Percentiles rank a stretch among this genome's conserved stretches.
phyloP scores from a whole-genome alignment of 2,329 filamentous ascomycete genomes.

The Didymella arachidicola region DNA sequence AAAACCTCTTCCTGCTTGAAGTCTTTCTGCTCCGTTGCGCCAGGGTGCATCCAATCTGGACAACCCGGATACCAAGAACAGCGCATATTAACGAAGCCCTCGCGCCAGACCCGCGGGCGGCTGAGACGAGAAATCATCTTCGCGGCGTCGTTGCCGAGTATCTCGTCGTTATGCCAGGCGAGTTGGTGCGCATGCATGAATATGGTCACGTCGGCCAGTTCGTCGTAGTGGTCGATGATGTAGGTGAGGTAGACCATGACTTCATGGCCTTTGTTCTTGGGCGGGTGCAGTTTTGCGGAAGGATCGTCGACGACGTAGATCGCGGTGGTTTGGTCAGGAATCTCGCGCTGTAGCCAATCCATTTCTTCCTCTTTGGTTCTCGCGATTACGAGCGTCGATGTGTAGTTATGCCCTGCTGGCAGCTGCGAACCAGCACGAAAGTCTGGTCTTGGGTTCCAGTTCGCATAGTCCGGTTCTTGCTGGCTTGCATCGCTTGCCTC shows the following conservation, averaged over 20 bases:
- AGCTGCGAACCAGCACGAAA: constrained; percentile 44
- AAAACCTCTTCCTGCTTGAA: constrained; percentile 56
- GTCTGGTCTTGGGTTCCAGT: constrained; percentile 50
- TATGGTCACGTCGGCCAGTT: constrained; percentile 65
- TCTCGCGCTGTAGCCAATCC: constrained; percentile 62
- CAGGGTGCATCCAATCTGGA: constrained; percentile 62
- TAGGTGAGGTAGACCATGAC: constrained; percentile 69
- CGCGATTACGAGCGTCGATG: constrained; percentile 63
- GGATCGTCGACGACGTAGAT: constrained; percentile 64
- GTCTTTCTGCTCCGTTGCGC: constrained; percentile 48
- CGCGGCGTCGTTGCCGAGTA: constrained; percentile 55
- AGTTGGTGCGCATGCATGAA: constrained; percentile 68
- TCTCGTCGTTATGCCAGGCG: constrained; percentile 66
- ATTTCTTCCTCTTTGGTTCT: constrained; percentile 61
- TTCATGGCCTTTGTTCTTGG: constrained; percentile 68
- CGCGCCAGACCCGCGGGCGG: constrained; percentile 55
- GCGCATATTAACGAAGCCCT: constrained; percentile 64
- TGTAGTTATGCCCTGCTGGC: constrained; percentile 60
- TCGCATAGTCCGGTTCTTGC: constrained; percentile 44
- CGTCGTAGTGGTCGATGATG: constrained; percentile 68
- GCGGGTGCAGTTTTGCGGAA: constrained; percentile 57
- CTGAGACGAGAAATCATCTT: constrained; percentile 57
- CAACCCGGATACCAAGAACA: constrained; percentile 65
- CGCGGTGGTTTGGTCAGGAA: constrained; percentile 58
- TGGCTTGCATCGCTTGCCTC: constrained; percentile 19